Percentiles rank a stretch among this genome's conserved stretches.
phyloP scores from a whole-genome alignment of 2,329 filamentous ascomycete genomes.

The Acrocalymma vagum region DNA sequence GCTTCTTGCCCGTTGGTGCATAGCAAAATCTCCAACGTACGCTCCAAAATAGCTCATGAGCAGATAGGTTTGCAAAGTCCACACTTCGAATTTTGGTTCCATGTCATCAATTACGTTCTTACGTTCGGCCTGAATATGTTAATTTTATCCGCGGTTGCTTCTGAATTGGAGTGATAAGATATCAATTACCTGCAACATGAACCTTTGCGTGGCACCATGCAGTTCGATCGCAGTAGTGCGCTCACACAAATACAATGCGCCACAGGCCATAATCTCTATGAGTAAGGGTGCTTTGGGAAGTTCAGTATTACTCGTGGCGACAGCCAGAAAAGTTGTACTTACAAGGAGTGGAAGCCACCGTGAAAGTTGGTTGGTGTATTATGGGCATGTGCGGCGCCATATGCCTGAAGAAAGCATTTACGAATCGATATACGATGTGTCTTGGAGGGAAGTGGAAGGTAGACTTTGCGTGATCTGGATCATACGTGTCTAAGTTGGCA shows the following conservation, averaged over 20 bases:
- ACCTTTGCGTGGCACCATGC: neutral
- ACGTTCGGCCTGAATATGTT: too few relatives aligned
- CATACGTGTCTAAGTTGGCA: neutral
- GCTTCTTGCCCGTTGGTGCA: neutral
- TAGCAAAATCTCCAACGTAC: neutral
- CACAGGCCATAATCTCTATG: slow-evolving; percentile 6
- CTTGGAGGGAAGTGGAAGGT: slow-evolving; percentile 2
- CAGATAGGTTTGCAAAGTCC: slow-evolving; percentile 8
- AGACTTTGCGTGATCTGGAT: too few relatives aligned
- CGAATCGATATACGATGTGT: neutral
- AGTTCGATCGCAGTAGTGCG: neutral
- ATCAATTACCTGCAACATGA: too few relatives aligned
- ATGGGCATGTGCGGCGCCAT: slow-evolving; percentile 6
- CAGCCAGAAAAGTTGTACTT: neutral
- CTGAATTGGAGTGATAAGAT: too few relatives aligned
- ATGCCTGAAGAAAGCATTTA: neutral
- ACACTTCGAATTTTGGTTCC: slow-evolving; percentile 2
- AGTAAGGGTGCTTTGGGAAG: slow-evolving; percentile 4
- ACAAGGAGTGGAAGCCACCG: neutral
- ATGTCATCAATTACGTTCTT: too few relatives aligned
- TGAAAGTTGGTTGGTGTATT: slow-evolving; percentile 3
- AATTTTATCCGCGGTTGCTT: too few relatives aligned
- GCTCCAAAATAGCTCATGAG: slow-evolving; percentile 7
- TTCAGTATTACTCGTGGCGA: neutral
- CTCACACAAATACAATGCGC: slow-evolving; percentile 6